Evolutionary conservation across 331 rosid species (phyloP).

Genomic region (Arachis monticola): DNA sequence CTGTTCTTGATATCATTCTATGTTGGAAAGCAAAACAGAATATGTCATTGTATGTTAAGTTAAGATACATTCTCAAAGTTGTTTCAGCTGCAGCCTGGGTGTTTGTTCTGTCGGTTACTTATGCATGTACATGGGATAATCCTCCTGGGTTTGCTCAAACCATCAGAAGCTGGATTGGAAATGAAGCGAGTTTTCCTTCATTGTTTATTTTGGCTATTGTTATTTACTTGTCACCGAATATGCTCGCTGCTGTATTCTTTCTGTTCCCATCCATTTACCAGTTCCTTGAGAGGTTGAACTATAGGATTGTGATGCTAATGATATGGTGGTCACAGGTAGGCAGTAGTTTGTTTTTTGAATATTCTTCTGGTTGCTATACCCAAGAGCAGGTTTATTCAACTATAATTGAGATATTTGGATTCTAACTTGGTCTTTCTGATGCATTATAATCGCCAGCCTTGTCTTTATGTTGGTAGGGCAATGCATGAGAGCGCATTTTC

Average conservation of each 20-base stretch:
- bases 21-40: conserved; percentile 86
- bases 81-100: conserved; percentile 96
- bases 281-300: conserved; percentile 4
- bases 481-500: conserved; percentile 95
- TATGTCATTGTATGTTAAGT: conserved; percentile 79
- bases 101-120: conserved; percentile 63
- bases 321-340: no score
- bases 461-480: conserved; percentile 96
- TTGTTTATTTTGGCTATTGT: conserved; percentile 89
- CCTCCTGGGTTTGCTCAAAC: conserved; percentile 55
- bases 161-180: conserved; percentile 89
- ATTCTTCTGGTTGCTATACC: no score
- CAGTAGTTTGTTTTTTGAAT: background rate
- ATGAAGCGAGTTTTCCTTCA: conserved; percentile 65
- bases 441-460: conserved; percentile 68
- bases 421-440: conserved; percentile 40
- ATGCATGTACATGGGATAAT: no score
- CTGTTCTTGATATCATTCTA: conserved; percentile 84
- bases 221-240: conserved; percentile 84
- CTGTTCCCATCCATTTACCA: conserved; percentile 80
- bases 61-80: conserved; percentile 85
- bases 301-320: no score
- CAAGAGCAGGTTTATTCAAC: no score
- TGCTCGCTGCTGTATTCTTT: conserved; percentile 81
- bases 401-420: background rate